A percentile compares a stretch with the other conserved stretches of the same genome.
Evolutionary conservation across 257 asterid genomes (phyloP).

Genomic region (Lavandula angustifolia): DNA sequence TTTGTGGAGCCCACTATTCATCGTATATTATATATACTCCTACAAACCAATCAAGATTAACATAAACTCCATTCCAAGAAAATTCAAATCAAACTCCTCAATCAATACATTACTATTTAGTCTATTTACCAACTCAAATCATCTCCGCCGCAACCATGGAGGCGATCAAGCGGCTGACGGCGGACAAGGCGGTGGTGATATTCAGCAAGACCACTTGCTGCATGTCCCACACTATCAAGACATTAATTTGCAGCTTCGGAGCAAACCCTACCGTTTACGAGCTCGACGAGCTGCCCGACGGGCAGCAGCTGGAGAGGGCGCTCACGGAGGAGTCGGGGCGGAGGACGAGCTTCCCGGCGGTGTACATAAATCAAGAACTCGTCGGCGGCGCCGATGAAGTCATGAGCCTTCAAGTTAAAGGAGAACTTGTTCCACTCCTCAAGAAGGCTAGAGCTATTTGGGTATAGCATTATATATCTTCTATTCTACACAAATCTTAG

Average conservation of each 20-base stretch:
- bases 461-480: constrained; percentile 38
- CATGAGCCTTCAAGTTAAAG: constrained; percentile 75
- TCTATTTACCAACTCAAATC: background rate
- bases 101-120: too few species aligned
- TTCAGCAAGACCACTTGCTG: constrained; percentile 74
- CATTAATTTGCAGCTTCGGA: constrained; percentile 67
- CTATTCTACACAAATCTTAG: background rate
- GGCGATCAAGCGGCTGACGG: constrained; percentile 48
- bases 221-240: constrained; percentile 66
- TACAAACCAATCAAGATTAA: constrained; percentile 27
- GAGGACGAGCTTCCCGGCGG: constrained; percentile 52
- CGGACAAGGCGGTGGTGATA: constrained; percentile 68
- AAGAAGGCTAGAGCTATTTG: constrained; percentile 80
- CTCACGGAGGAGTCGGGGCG: constrained; percentile 40
- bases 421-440: constrained; percentile 63
- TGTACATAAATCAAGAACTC: constrained; percentile 61
- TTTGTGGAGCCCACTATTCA: background rate
- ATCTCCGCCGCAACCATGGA: constrained; percentile 41
- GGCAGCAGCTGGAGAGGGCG: constrained; percentile 57
- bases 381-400: constrained; percentile 74
- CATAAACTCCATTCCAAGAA: background rate
- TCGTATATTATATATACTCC: constrained; percentile 33
- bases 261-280: constrained; percentile 61
- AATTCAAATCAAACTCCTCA: too few species aligned
- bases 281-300: constrained; percentile 64